Evolutionary conservation across 371 early-diverging fungal species (phyloP).

Genomic region (Gilbertella persicaria): DNA sequence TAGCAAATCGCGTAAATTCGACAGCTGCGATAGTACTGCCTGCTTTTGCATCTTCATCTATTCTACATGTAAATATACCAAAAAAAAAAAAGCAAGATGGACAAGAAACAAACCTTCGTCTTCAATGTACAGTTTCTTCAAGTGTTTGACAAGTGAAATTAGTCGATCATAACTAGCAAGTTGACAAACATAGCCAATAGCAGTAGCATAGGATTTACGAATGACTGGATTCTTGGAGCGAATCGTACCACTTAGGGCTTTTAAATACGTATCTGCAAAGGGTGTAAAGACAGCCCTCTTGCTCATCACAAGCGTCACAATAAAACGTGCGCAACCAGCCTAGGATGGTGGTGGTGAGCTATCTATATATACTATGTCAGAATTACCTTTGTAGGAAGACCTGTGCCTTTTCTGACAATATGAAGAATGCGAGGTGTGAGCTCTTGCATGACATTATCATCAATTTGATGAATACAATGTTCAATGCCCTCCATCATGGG

Average conservation of each 20-base stretch:
- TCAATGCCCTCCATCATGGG: conserved; percentile 89
- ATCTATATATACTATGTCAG: conserved; percentile 15
- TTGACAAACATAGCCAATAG: conserved; percentile 79
- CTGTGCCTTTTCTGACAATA: conserved; percentile 83
- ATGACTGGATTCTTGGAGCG: conserved; percentile 80
- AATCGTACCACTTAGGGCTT: conserved; percentile 75
- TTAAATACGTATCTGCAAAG: conserved; percentile 69
- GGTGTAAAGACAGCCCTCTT: conserved; percentile 58
- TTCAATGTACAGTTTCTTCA: conserved; percentile 74
- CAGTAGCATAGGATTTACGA: conserved; percentile 83
- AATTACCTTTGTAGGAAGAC: conserved; percentile 86
- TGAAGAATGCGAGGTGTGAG: conserved; percentile 69
- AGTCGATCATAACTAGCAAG: conserved; percentile 64
- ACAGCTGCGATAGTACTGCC: conserved; percentile 71
- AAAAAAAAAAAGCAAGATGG: not conserved
- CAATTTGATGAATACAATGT: conserved; percentile 74
- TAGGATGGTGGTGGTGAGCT: no score
- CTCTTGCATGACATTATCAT: conserved; percentile 63
- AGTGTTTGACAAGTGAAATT: conserved; percentile 64
- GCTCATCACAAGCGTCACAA: conserved; percentile 76
- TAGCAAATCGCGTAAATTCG: conserved; percentile 79
- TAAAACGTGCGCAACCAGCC: conserved; percentile 87
- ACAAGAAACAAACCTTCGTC: conserved; percentile 47
- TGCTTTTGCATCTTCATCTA: conserved; percentile 76
- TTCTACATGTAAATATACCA: not conserved